A percentile compares a stretch with the other conserved stretches of the same genome.
Evolutionary conservation across 148 eudicot species (phyloP).

Genomic region (Chenopodium quinoa): DNA sequence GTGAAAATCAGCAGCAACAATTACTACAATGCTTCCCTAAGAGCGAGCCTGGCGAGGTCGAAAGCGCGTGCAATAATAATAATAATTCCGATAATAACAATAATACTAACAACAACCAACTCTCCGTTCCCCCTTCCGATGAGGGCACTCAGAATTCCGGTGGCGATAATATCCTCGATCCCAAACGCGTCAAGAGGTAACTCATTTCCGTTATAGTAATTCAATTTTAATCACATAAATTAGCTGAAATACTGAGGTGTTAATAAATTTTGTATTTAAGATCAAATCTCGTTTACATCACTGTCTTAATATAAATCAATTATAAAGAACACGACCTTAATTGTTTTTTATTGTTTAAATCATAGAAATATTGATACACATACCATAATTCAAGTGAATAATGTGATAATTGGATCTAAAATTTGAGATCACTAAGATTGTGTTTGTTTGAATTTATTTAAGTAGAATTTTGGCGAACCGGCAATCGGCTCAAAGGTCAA

Average conservation of each 20-base stretch:
- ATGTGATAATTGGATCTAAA: background rate
- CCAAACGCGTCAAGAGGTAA: conserved; percentile 91
- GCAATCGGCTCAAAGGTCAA: conserved; percentile 94
- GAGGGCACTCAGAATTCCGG: conserved; percentile 14
- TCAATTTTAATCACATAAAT: background rate
- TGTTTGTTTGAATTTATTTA: background rate
- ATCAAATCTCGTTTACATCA: no score
- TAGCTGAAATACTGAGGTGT: no score
- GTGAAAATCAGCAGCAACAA: background rate
- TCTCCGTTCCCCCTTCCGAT: conserved; percentile 12
- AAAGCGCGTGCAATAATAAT: conserved; percentile 37
- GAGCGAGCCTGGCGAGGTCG: conserved; percentile 68
- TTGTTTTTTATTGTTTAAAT: background rate
- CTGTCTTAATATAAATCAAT: no score
- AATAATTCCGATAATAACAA: conserved; percentile 9
- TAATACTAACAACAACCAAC: conserved; percentile 15
- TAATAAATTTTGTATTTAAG: no score
- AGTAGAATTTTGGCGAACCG: conserved; percentile 86
- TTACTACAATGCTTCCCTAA: conserved; percentile 27
- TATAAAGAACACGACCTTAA: background rate
- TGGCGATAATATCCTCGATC: conserved; percentile 47
- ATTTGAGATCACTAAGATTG: background rate
- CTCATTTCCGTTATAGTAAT: background rate
- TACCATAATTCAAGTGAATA: conserved; percentile 3
- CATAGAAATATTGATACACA: background rate